Evolutionary conservation across 2,329 filamentous ascomycete genomes (phyloP).

Genomic region (Cordyceps tenuipes): DNA sequence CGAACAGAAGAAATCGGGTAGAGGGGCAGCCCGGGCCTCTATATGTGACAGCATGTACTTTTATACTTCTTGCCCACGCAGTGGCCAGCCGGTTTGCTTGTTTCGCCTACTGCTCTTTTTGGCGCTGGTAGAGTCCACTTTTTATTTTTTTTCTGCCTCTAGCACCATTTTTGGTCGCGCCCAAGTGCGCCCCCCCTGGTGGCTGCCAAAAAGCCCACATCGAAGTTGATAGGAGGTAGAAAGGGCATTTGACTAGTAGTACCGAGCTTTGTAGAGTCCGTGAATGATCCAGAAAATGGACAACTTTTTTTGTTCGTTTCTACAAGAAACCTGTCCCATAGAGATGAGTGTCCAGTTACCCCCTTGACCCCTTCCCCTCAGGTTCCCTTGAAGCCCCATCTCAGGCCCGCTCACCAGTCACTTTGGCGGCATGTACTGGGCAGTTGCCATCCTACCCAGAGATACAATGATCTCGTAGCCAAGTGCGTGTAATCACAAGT

Average conservation of each 20-base stretch:
- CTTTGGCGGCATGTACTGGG: not conserved
- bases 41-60: conserved; percentile 15
- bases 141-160: conserved; percentile 4
- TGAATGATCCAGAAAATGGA: too few species aligned
- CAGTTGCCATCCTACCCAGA: not conserved
- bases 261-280: too few species aligned
- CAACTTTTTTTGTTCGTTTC: too few species aligned
- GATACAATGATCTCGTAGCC: not conserved
- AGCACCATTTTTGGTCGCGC: conserved; percentile 1
- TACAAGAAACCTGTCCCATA: too few species aligned
- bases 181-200: not conserved
- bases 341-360: too few species aligned
- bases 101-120: conserved; percentile 7
- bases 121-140: conserved; percentile 2
- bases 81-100: conserved; percentile 12
- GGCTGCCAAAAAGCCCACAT: too few species aligned
- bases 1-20: conserved; percentile 10
- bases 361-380: not conserved
- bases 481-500: not conserved
- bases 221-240: too few species aligned
- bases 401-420: not conserved
- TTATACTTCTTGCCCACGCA: conserved; percentile 14
- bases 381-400: not conserved
- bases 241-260: too few species aligned
- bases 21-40: conserved; percentile 13